Percentiles rank a stretch among this genome's conserved stretches.
These are phyloP conservation scores for Rhytidhysteron rufulum DNA, from an alignment of 2,329 filamentous ascomycete species.

Conservation along the genomic window DNA sequence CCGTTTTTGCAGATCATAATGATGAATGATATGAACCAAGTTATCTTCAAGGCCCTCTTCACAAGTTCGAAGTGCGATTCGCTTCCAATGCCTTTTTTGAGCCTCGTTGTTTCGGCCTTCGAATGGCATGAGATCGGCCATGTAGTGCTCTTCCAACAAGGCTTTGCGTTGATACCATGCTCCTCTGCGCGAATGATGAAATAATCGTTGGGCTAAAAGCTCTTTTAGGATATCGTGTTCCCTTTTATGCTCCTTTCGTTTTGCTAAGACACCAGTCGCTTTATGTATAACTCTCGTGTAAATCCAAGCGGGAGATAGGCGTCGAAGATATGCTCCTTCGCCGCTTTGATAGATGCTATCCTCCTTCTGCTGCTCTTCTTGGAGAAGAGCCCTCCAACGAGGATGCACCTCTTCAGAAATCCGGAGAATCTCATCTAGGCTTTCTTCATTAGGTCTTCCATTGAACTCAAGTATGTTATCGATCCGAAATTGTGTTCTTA, in stretches of 20 bases:
- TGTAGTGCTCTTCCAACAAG: constrained; percentile 91
- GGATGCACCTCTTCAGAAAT: constrained; percentile 72
- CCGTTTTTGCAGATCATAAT: constrained; percentile 91
- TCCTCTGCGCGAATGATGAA: constrained; percentile 79
- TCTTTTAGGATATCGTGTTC: constrained; percentile 74
- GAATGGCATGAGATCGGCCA: constrained; percentile 56
- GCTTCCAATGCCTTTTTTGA: constrained; percentile 80
- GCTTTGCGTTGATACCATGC: constrained; percentile 96
- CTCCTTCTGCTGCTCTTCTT: constrained; percentile 75
- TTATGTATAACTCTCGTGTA: constrained; percentile 94
- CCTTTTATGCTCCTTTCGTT: constrained; percentile 72
- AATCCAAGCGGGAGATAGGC: constrained; percentile 87
- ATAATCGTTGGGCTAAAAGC: constrained; percentile 74
- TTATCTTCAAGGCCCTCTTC: constrained; percentile 82
- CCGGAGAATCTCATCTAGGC: constrained; percentile 64
- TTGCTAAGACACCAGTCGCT: constrained; percentile 70
- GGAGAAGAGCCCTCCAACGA: constrained; percentile 71
- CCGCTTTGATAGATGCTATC: constrained; percentile 72
- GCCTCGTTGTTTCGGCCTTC: constrained; percentile 44
- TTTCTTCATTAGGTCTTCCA: constrained; percentile 63
- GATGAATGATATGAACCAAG: constrained; percentile 86
- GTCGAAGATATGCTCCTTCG: constrained; percentile 82
- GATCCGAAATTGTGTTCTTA: constrained; percentile 75
- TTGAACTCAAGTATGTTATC: constrained; percentile 80
- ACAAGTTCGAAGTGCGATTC: constrained; percentile 72